Percentiles rank a stretch among this genome's conserved stretches.
Evolutionary conservation across 805 yeast species (phyloP).

Genomic region (Ogataea paraovalis): DNA sequence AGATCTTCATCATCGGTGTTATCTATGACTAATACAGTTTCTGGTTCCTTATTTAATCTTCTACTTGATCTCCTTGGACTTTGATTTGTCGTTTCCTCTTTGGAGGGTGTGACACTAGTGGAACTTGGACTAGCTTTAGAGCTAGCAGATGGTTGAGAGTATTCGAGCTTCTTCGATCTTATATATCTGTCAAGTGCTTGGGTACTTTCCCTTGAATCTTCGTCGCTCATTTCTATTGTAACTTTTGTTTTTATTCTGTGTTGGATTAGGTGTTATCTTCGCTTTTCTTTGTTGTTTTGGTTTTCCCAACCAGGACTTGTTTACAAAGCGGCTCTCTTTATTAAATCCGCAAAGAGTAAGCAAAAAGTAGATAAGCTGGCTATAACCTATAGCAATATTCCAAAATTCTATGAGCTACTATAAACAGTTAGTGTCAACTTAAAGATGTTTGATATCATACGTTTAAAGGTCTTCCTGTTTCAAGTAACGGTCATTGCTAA

Average conservation of each 20-base stretch:
- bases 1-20: background rate
- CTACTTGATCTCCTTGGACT: background rate
- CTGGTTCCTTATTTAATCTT: background rate
- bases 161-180: constrained; percentile 6
- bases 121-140: background rate
- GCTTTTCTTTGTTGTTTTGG: background rate
- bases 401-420: too few relatives aligned
- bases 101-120: background rate
- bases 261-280: too few relatives aligned
- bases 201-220: background rate
- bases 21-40: too few relatives aligned
- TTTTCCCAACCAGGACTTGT: too few relatives aligned
- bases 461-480: too few relatives aligned
- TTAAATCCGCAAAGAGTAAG: too few relatives aligned
- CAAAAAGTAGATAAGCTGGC: too few relatives aligned
- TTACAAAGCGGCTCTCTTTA: too few relatives aligned
- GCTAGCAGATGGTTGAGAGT: background rate
- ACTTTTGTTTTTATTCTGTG: too few relatives aligned
- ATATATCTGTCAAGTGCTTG: constrained; percentile 12
- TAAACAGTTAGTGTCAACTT: too few relatives aligned
- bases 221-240: background rate
- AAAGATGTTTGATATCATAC: too few relatives aligned
- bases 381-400: too few relatives aligned
- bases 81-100: background rate
- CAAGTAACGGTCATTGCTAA: background rate